A percentile compares a stretch with the other conserved stretches of the same genome.
phyloP scores from a whole-genome alignment of 371 early-diverging fungal species.

The Parasitella parasitica region DNA sequence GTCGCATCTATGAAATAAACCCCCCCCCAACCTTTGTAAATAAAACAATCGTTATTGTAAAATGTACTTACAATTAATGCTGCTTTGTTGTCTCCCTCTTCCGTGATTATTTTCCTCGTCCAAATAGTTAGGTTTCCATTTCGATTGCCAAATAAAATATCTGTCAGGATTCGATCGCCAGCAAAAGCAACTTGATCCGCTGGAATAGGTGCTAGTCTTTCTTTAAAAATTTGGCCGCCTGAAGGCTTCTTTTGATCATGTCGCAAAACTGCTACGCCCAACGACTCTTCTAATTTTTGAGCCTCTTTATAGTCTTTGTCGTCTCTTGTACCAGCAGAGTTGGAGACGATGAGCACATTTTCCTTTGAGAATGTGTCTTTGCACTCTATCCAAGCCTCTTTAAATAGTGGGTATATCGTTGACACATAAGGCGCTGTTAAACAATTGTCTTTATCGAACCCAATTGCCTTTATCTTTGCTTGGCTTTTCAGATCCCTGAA shows the following conservation, averaged over 20 bases:
- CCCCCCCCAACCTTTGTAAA: background rate
- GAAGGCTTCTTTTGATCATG: conserved; percentile 80
- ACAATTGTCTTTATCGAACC: conserved; percentile 96
- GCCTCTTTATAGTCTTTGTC: conserved; percentile 66
- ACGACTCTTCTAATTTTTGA: conserved; percentile 36
- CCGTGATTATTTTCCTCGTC: conserved; percentile 69
- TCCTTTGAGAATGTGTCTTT: conserved; percentile 58
- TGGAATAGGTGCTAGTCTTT: conserved; percentile 21
- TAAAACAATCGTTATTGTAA: background rate
- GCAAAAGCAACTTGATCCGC: conserved; percentile 69
- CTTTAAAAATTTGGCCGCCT: conserved; percentile 62
- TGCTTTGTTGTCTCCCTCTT: conserved; percentile 75
- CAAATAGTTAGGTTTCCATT: conserved; percentile 76
- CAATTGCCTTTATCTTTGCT: conserved; percentile 66
- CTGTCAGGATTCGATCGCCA: conserved; percentile 90
- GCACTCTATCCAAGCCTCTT: conserved; percentile 73
- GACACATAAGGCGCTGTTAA: conserved; percentile 83
- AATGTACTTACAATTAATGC: conserved; percentile 57
- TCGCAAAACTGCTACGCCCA: conserved; percentile 60
- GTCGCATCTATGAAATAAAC: conserved; percentile 42
- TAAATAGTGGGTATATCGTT: conserved; percentile 68
- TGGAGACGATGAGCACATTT: conserved; percentile 83
- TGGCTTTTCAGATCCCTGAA: conserved; percentile 55
- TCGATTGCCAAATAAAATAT: conserved; percentile 82
- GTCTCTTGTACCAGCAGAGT: conserved; percentile 89